Evolutionary conservation across 371 early-diverging fungal genomes (phyloP).

Genomic region (Circinella minor): DNA sequence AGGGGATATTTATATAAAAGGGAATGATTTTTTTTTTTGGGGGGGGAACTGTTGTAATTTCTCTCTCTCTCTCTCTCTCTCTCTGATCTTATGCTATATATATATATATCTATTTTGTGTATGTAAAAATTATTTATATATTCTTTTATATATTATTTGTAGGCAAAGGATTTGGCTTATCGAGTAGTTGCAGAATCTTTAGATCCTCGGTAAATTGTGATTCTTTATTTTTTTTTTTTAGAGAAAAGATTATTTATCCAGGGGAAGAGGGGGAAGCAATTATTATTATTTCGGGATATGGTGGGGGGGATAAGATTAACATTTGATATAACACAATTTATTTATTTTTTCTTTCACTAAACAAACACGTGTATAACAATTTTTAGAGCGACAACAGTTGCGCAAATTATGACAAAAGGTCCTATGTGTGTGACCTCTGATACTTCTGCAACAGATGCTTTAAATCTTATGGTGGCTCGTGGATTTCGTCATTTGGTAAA

Average conservation of each 20-base stretch:
- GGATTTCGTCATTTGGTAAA: conserved; percentile 91
- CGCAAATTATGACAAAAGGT: conserved; percentile 89
- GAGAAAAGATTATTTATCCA: background rate
- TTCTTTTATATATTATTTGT: background rate
- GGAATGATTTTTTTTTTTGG: background rate
- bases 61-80: background rate
- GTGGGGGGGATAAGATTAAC: background rate
- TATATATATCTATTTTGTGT: no score
- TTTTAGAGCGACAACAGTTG: conserved; percentile 68
- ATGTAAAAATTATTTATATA: no score
- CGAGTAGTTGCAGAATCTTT: conserved; percentile 53
- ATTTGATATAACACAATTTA: no score
- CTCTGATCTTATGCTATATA: no score
- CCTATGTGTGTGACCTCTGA: conserved; percentile 87
- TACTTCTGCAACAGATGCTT: conserved; percentile 89
- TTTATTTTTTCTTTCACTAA: background rate
- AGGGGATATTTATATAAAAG: background rate
- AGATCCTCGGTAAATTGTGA: conserved; percentile 41
- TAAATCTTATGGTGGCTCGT: conserved; percentile 91
- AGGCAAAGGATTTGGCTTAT: conserved; percentile 58
- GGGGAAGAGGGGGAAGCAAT: background rate
- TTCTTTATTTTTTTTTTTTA: background rate
- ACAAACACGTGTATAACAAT: background rate
- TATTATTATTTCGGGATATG: background rate
- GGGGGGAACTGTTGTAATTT: background rate